Evolutionary conservation across 805 yeast species (phyloP).

Genomic region (Starmerella floris): DNA sequence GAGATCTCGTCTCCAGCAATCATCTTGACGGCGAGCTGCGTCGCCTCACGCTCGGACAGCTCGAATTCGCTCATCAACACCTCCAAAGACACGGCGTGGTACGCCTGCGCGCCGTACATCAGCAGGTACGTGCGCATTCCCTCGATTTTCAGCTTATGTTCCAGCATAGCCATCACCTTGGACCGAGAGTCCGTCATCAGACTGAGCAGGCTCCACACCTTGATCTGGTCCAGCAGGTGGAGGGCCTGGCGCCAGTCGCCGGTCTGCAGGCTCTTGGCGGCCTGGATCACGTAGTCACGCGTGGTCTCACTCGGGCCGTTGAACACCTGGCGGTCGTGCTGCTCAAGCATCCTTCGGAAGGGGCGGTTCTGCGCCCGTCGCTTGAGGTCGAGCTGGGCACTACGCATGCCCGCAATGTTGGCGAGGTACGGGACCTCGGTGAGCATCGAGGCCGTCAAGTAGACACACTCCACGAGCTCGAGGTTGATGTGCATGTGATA

Average conservation of each 20-base stretch:
- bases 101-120: slow-evolving; percentile 57
- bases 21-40: slow-evolving; percentile 57
- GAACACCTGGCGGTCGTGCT: slow-evolving; percentile 85
- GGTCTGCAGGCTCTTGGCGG: slow-evolving; percentile 72
- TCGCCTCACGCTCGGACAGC: slow-evolving; percentile 42
- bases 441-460: slow-evolving; percentile 76
- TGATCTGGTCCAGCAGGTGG: slow-evolving; percentile 57
- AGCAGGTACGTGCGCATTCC: slow-evolving; percentile 88
- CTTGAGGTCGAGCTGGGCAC: slow-evolving; percentile 37
- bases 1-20: slow-evolving; percentile 63
- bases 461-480: slow-evolving; percentile 87
- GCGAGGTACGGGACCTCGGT: slow-evolving; percentile 88
- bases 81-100: slow-evolving; percentile 56
- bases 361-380: slow-evolving; percentile 64
- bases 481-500: slow-evolving; percentile 97
- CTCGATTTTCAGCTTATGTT: slow-evolving; percentile 68
- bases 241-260: slow-evolving; percentile 82
- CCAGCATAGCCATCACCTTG: slow-evolving; percentile 46
- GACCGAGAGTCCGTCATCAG: slow-evolving; percentile 42
- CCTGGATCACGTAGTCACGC: slow-evolving; percentile 82
- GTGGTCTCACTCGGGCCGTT: slow-evolving; percentile 97
- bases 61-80: slow-evolving; percentile 57
- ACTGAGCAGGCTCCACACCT: slow-evolving; percentile 74
- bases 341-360: slow-evolving; percentile 80
- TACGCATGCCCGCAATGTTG: slow-evolving; percentile 36